Evolutionary conservation across 306 rosid genomes (phyloP).

Genomic region (Lagenaria siceraria): DNA sequence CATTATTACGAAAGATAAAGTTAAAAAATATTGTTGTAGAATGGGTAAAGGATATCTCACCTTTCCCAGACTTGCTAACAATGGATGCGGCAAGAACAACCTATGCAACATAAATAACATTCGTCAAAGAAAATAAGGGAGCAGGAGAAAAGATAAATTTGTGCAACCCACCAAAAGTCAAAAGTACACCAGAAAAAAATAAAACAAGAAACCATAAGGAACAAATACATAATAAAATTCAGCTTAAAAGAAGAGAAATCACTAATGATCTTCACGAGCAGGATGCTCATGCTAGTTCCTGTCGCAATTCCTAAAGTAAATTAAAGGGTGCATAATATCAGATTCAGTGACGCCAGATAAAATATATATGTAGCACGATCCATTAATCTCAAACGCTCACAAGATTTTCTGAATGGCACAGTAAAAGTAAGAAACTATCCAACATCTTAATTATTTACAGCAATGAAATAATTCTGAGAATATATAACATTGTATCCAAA

Average conservation of each 20-base stretch:
- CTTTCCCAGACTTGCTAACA: conserved; percentile 87
- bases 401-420: not conserved
- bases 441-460: not conserved
- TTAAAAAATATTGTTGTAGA: not conserved
- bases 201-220: not conserved
- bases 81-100: conserved; percentile 92
- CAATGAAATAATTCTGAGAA: not conserved
- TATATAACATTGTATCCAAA: not conserved
- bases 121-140: not conserved
- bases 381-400: not conserved
- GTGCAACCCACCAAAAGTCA: not conserved
- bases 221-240: not conserved
- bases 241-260: not conserved
- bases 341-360: not conserved
- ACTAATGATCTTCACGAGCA: not conserved
- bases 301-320: not conserved
- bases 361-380: not conserved
- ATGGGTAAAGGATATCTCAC: conserved; percentile 26
- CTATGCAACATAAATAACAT: conserved; percentile 25
- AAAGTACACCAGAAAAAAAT: not conserved
- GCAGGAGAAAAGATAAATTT: not conserved
- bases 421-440: not conserved
- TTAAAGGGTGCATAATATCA: not conserved
- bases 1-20: not conserved
- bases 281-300: not conserved